These are phyloP conservation scores for Yamadazyma aaseri DNA, from an alignment of 1,139 yeast genomes.

Conservation along the genomic window DNA sequence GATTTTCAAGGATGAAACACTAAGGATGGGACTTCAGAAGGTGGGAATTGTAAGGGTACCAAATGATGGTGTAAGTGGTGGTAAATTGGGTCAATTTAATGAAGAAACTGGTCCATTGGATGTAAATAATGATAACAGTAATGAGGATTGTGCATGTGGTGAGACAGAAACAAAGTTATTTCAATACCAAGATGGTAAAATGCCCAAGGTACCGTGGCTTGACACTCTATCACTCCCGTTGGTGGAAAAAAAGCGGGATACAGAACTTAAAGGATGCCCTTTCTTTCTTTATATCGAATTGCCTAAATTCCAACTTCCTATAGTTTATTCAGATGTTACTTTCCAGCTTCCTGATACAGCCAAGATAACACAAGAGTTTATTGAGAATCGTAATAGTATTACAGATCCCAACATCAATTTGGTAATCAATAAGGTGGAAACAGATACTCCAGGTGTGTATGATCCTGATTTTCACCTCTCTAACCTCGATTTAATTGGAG, in stretches of 20 bases:
- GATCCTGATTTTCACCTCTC: slow-evolving; percentile 39
- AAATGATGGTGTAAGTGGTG: slow-evolving; percentile 8
- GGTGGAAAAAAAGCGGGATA: slow-evolving; percentile 31
- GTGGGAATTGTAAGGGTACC: slow-evolving; percentile 21
- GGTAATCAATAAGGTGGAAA: slow-evolving; percentile 36
- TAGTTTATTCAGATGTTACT: slow-evolving; percentile 67
- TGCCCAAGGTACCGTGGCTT: slow-evolving; percentile 67
- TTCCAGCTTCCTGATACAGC: slow-evolving; percentile 19
- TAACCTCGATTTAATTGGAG: slow-evolving; percentile 7
- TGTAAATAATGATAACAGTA: slow-evolving; percentile 19
- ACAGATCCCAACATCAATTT: slow-evolving; percentile 22
- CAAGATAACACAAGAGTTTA: slow-evolving; percentile 9
- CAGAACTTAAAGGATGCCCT: slow-evolving; percentile 27
- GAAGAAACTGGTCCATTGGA: not conserved
- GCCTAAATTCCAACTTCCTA: slow-evolving; percentile 75
- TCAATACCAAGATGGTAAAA: slow-evolving; percentile 67
- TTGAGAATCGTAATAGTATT: slow-evolving; percentile 6
- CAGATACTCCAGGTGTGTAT: slow-evolving; percentile 29
- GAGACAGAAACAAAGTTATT: slow-evolving; percentile 57
- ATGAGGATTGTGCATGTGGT: slow-evolving; percentile 22
- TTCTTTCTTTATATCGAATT: slow-evolving; percentile 66
- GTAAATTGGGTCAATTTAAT: not conserved
- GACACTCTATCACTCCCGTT: slow-evolving; percentile 65
- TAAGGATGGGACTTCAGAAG: slow-evolving; percentile 41
- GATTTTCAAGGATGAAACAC: slow-evolving; percentile 49